phyloP scores from a whole-genome alignment of 805 yeast species.

The Metschnikowia chrysomelidarum region DNA sequence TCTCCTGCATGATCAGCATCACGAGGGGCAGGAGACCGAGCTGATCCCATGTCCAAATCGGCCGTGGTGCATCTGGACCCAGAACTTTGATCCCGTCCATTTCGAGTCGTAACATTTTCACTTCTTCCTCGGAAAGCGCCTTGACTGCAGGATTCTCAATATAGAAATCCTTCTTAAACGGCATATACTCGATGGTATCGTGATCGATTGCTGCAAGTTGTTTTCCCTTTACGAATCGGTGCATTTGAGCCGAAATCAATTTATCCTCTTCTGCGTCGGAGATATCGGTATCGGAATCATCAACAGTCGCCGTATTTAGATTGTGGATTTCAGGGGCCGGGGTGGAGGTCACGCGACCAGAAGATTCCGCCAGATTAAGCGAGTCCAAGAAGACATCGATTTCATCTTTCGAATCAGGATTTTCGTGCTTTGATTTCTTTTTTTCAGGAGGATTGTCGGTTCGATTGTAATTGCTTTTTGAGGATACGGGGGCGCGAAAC shows the following conservation, averaged over 20 bases:
- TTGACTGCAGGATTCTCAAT: slow-evolving; percentile 54
- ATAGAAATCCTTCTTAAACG: slow-evolving; percentile 63
- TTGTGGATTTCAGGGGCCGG: background rate
- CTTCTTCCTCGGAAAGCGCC: slow-evolving; percentile 51
- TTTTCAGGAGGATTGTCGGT: slow-evolving; percentile 1
- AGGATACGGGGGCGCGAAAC: slow-evolving; percentile 23
- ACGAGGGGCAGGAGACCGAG: slow-evolving; percentile 69
- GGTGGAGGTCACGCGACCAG: background rate
- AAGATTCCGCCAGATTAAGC: slow-evolving; percentile 5
- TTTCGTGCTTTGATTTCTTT: background rate
- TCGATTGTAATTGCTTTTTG: slow-evolving; percentile 12
- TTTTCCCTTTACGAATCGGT: slow-evolving; percentile 47
- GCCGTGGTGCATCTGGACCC: slow-evolving; percentile 59
- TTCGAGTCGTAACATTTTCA: slow-evolving; percentile 47
- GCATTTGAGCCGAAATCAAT: slow-evolving; percentile 35
- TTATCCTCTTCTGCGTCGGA: slow-evolving; percentile 34
- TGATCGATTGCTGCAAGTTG: slow-evolving; percentile 50
- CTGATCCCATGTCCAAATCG: slow-evolving; percentile 76
- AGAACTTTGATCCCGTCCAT: slow-evolving; percentile 66
- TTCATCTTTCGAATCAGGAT: slow-evolving; percentile 18
- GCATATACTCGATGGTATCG: slow-evolving; percentile 43
- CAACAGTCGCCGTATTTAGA: too few relatives aligned
- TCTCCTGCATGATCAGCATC: slow-evolving; percentile 49
- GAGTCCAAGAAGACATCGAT: slow-evolving; percentile 26
- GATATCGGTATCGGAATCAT: slow-evolving; percentile 4